Evolutionary conservation across 495 filamentous ascomycete species (phyloP).

Genomic region (Neurospora intermedia): DNA sequence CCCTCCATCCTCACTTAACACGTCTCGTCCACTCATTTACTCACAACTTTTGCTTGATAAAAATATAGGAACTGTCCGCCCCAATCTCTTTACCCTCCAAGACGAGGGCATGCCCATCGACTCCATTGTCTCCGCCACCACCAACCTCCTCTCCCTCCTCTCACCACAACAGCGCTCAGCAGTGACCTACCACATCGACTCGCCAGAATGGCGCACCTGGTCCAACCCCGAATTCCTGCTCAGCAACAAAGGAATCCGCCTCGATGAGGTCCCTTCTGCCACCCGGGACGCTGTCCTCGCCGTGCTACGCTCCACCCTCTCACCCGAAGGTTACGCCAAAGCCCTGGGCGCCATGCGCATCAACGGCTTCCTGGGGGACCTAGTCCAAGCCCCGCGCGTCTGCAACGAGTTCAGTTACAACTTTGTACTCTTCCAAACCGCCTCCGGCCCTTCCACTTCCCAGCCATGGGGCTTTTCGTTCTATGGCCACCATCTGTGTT

Average conservation of each 20-base stretch:
- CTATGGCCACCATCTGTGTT: constrained; percentile 68
- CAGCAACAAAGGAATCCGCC: constrained; percentile 50
- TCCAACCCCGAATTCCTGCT: constrained; percentile 65
- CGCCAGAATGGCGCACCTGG: constrained; percentile 63
- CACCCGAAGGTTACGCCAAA: constrained; percentile 59
- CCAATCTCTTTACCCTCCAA: constrained; percentile 45
- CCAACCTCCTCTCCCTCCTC: constrained; percentile 32
- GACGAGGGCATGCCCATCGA: constrained; percentile 52
- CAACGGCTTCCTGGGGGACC: constrained; percentile 67
- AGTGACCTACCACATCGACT: constrained; percentile 52
- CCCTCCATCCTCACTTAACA: background rate
- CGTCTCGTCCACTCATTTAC: background rate
- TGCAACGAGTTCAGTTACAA: constrained; percentile 71
- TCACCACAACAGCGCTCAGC: constrained; percentile 35
- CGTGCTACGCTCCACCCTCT: constrained; percentile 47
- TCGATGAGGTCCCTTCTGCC: constrained; percentile 43
- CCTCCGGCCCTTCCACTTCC: constrained; percentile 40
- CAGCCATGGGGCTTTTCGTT: constrained; percentile 62
- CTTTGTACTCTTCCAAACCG: constrained; percentile 41
- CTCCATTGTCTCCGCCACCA: constrained; percentile 40
- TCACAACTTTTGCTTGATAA: background rate
- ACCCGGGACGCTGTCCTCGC: constrained; percentile 40
- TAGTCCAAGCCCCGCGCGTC: constrained; percentile 47
- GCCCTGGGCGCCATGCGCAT: constrained; percentile 60
- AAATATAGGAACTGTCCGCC: constrained; percentile 39